These are phyloP conservation scores for Pseudoturritis turrita DNA, from an alignment of 345 rosid species.

Conservation along the genomic window DNA sequence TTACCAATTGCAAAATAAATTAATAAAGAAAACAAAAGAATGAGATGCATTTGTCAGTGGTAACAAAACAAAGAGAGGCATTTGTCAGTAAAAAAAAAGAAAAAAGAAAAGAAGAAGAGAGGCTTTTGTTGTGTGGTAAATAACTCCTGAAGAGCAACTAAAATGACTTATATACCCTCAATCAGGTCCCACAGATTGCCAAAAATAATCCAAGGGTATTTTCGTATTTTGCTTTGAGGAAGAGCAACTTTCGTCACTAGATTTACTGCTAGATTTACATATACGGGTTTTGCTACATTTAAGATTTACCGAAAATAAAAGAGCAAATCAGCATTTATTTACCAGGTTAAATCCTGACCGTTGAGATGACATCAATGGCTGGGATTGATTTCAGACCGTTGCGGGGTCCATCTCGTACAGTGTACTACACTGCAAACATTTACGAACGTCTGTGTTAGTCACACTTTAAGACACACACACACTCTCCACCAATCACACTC, in stretches of 20 bases:
- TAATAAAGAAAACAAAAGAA: background rate
- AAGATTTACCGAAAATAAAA: slow-evolving; percentile 27
- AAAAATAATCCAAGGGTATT: slow-evolving; percentile 11
- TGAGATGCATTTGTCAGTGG: slow-evolving; percentile 1
- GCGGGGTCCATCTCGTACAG: slow-evolving; percentile 34
- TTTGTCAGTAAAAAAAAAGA: slow-evolving; percentile 4
- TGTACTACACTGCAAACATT: slow-evolving; percentile 31
- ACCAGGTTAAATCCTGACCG: slow-evolving; percentile 32
- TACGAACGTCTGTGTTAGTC: slow-evolving; percentile 30
- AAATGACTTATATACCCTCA: slow-evolving; percentile 7
- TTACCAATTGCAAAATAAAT: too few relatives aligned
- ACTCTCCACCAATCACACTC: slow-evolving; percentile 17
- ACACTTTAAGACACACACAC: slow-evolving; percentile 19
- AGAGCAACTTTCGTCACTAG: slow-evolving; percentile 6
- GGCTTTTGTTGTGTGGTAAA: slow-evolving; percentile 3
- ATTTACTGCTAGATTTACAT: slow-evolving; percentile 36
- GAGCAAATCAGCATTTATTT: slow-evolving; percentile 12
- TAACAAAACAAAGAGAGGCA: background rate
- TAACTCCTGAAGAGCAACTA: background rate
- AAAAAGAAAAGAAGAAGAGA: background rate
- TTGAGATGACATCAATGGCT: slow-evolving; percentile 33
- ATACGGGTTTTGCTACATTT: background rate
- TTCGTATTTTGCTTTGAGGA: background rate
- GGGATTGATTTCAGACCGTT: background rate
- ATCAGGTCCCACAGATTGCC: background rate